These are phyloP conservation scores for Citrus hindsii DNA, from an alignment of 345 rosid species.

Conservation along the genomic window DNA sequence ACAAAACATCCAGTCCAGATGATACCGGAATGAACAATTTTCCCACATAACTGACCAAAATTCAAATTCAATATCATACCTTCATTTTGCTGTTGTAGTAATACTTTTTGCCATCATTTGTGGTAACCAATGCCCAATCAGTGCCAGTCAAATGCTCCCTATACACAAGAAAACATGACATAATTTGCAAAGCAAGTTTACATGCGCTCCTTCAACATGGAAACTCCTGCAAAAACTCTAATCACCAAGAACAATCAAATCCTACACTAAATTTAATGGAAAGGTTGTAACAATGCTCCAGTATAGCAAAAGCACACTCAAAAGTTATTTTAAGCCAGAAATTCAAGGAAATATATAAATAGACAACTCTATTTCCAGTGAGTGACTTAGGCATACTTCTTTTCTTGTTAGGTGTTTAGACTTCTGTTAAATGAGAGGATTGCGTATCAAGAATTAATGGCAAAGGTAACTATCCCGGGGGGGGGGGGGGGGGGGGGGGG, in stretches of 20 bases:
- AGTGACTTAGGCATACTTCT: background rate
- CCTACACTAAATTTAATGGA: background rate
- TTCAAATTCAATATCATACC: slow-evolving; percentile 33
- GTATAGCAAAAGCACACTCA: too few species aligned
- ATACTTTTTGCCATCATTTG: slow-evolving; percentile 87
- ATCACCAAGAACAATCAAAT: background rate
- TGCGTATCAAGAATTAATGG: background rate
- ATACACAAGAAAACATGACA: slow-evolving; percentile 9
- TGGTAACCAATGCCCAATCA: slow-evolving; percentile 83
- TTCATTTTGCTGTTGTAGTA: slow-evolving; percentile 87
- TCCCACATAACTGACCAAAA: background rate
- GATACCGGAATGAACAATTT: background rate
- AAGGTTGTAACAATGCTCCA: too few species aligned
- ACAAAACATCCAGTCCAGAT: background rate
- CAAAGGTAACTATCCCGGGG: background rate
- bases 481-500: too few species aligned
- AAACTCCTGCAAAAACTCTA: background rate
- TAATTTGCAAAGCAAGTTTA: background rate
- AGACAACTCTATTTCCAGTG: background rate
- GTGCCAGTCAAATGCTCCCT: slow-evolving; percentile 88
- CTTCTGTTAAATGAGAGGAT: background rate
- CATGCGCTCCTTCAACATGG: background rate
- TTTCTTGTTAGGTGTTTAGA: background rate
- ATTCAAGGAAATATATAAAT: background rate
- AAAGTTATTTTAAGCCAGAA: too few species aligned